Evolutionary conservation across 257 asterid species (phyloP), one percentile per base, ranked within the genome.

Genomic region (Cordia subcordata): DNA sequence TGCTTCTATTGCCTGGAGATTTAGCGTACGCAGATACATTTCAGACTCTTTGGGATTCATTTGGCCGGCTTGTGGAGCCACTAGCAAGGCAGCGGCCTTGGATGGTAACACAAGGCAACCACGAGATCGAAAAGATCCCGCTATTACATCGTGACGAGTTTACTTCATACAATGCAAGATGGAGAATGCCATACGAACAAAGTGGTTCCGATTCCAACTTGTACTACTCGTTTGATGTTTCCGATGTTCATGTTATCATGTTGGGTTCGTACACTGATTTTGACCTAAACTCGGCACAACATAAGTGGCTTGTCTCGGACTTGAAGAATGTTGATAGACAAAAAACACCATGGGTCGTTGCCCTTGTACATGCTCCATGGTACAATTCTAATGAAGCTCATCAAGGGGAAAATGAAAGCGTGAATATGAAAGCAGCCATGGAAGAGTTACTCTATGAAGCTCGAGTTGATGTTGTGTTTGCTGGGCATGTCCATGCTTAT

Each of bases 41-140:
- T 51, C 96, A 92, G 20, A 78, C 79, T 0, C 6, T 10, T 0
- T 92, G 99, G 96, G 99, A 92, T 76, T 77, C 86, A 0, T 92
- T 83, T 32, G 99, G 96, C 1, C 75, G 75, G 0, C 18, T 88
- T 57, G 93, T 86, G 40, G 81, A 88, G 71, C 82, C 85, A 0
- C 70, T 79, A 8, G 86, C 96, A 0, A 82, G 95, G 73, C 16
- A 22, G 5, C 76, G 96, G 53, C 96, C 97, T 0, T 92, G 97
- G 99, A 92, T 92, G 99, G 96, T 84, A 51, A 88, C 95, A 4
- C 82, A 84, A 10, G 99, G 99, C 27, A 88, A 92, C 83, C 99
- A 92, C 63, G 99, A 88, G 53, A 8, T 76, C 17, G 99, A 92
- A 68, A 72, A 62, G 16, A 77, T 84, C 23, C 80, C 87, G 0